Conservation (phyloP, 352 stramenopile species). For the Aphanomyces stellatus region DNA sequence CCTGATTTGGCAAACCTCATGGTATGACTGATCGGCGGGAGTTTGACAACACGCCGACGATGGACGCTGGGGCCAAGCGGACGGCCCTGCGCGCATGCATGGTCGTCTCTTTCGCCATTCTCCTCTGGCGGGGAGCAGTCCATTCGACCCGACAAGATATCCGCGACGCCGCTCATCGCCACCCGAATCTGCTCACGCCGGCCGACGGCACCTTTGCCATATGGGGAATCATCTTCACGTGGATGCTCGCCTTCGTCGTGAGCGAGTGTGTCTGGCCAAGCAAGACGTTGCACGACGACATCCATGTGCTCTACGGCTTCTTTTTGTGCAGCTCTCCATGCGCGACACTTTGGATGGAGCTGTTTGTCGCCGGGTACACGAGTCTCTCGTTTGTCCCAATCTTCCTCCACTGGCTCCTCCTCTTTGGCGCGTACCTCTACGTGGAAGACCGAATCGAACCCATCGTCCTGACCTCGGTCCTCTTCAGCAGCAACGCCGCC, state of each 20-base stretch:
- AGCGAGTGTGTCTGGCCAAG: not conserved
- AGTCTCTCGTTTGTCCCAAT: not conserved
- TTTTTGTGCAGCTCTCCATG: not conserved
- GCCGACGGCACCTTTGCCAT: not conserved
- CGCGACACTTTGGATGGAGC: not conserved
- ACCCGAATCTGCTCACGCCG: slow-evolving; percentile 1
- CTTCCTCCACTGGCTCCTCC: not conserved
- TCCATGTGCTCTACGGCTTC: not conserved
- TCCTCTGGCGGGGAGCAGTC: not conserved
- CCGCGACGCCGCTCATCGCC: not conserved
- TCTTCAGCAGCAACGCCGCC: not conserved
- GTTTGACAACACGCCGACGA: too few species aligned
- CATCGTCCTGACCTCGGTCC: not conserved
- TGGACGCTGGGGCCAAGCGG: too few species aligned
- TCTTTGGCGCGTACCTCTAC: slow-evolving; percentile 11
- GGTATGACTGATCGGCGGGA: too few species aligned
- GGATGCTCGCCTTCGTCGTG: not conserved
- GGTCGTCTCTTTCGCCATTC: too few species aligned
- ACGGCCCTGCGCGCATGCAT: too few species aligned
- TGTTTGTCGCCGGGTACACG: not conserved
- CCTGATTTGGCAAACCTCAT: too few species aligned
- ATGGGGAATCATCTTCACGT: not conserved
- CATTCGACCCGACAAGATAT: not conserved
- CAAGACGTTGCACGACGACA: not conserved
- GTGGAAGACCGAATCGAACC: not conserved